phyloP scores from a whole-genome alignment of 208 protist species.

The Lotmaria passim region DNA sequence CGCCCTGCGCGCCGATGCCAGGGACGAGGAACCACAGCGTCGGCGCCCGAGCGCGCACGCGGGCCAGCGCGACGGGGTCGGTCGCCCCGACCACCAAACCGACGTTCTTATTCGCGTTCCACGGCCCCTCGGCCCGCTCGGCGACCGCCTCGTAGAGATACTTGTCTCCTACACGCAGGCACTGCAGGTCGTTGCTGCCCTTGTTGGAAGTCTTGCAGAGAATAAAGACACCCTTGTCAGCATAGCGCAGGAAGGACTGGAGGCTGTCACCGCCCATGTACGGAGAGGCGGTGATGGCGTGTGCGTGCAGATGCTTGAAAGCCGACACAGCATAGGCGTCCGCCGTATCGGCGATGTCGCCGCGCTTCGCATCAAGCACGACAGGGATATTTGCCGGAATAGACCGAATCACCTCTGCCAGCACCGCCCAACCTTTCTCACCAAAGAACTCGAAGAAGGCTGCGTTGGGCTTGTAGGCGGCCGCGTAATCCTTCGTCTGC shows the following conservation, averaged over 20 bases:
- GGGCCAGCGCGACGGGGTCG: constrained; percentile 76
- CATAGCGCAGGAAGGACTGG: constrained; percentile 76
- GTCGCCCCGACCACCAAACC: constrained; percentile 89
- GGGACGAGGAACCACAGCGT: constrained; percentile 90
- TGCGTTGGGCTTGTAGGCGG: constrained; percentile 90
- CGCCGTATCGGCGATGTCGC: constrained; percentile 88
- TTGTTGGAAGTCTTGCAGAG: constrained; percentile 92
- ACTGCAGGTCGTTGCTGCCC: constrained; percentile 86
- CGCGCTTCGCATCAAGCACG: constrained; percentile 88
- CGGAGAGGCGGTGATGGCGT: constrained; percentile 87
- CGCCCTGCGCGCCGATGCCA: constrained; percentile 86
- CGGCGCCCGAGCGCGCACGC: constrained; percentile 75
- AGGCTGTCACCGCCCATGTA: constrained; percentile 91
- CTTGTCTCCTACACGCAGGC: constrained; percentile 56
- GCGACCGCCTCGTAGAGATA: constrained; percentile 85
- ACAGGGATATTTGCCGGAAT: constrained; percentile 82
- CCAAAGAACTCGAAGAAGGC: constrained; percentile 91
- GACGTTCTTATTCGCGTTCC: constrained; percentile 81
- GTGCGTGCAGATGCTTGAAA: constrained; percentile 76
- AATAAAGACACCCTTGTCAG: constrained; percentile 81
- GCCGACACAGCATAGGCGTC: constrained; percentile 86
- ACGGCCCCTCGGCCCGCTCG: constrained; percentile 69
- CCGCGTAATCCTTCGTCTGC: constrained; percentile 79
- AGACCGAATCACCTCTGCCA: constrained; percentile 64
- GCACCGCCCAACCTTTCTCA: constrained; percentile 68